Evolutionary conservation across 441 rosid species (phyloP).

Genomic region (Bocquillonia castaneifolia): DNA sequence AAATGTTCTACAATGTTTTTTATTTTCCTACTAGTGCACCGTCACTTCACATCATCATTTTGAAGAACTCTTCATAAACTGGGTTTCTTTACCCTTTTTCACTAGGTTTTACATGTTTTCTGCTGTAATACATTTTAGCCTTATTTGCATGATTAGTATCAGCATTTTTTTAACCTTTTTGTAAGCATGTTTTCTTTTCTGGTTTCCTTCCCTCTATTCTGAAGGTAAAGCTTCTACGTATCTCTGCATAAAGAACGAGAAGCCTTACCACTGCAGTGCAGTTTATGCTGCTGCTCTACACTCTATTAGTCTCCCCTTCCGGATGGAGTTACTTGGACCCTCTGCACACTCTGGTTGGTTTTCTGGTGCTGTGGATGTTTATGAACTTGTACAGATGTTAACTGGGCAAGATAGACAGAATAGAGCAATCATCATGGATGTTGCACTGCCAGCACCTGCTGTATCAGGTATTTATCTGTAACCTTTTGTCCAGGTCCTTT

Average conservation of each 20-base stretch:
- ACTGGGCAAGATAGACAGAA: conserved; percentile 67
- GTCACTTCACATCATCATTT: not conserved
- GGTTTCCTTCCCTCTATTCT: conserved; percentile 16
- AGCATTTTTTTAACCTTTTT: not conserved
- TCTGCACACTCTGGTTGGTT: conserved; percentile 37
- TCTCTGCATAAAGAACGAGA: conserved; percentile 57
- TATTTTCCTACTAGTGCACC: not conserved
- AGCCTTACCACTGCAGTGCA: conserved; percentile 68
- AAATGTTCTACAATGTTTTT: conserved; percentile 9
- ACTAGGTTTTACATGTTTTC: not conserved
- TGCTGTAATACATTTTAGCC: not conserved
- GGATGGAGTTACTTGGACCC: conserved; percentile 52
- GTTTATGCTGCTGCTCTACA: conserved; percentile 82
- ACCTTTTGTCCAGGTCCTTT: not conserved
- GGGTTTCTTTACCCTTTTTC: conserved; percentile 4
- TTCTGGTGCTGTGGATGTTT: conserved; percentile 57
- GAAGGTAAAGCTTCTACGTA: conserved; percentile 57
- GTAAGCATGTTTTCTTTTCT: not conserved
- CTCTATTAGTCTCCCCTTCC: conserved; percentile 64
- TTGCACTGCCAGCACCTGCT: conserved; percentile 70
- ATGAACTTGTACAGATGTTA: conserved; percentile 50
- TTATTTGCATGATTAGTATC: not conserved
- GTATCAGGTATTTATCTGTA: conserved; percentile 35
- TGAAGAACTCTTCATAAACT: conserved; percentile 10
- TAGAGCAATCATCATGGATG: conserved; percentile 53